These are phyloP conservation scores for Cicer cuneatum DNA, from an alignment of 306 rosid genomes.

Conservation along the genomic window DNA sequence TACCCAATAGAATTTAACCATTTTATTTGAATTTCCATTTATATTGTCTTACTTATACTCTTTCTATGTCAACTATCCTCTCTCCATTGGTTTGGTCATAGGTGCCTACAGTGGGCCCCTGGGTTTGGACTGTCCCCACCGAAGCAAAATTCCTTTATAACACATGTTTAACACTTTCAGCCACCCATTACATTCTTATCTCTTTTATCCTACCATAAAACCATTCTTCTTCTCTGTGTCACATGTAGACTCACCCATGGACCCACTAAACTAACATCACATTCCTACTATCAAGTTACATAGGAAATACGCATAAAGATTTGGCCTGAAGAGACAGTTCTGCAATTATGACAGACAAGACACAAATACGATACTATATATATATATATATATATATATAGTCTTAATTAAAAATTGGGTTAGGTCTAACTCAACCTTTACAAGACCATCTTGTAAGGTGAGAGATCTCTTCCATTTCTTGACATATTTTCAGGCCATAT, in stretches of 20 bases:
- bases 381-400: not conserved
- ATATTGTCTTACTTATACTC: slow-evolving; percentile 17
- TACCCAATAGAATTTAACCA: slow-evolving; percentile 33
- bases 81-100: slow-evolving; percentile 39
- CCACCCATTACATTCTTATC: slow-evolving; percentile 44
- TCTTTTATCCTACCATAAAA: slow-evolving; percentile 41
- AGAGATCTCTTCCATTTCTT: no score
- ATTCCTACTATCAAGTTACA: slow-evolving; percentile 24
- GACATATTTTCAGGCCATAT: no score
- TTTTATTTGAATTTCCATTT: slow-evolving; percentile 31
- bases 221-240: slow-evolving; percentile 41
- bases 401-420: no score
- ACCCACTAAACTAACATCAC: slow-evolving; percentile 29
- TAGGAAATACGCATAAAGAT: slow-evolving; percentile 6
- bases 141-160: slow-evolving; percentile 40
- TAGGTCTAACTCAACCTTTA: no score
- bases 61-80: slow-evolving; percentile 26
- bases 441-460: no score
- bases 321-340: slow-evolving; percentile 38
- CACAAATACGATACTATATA: not conserved
- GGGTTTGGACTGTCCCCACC: slow-evolving; percentile 40
- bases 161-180: slow-evolving; percentile 25
- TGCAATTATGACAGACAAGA: not conserved
- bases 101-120: slow-evolving; percentile 29
- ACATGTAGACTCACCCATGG: slow-evolving; percentile 43